A percentile compares a stretch with the other conserved stretches of the same genome.
phyloP scores from a whole-genome alignment of 108 stramenopile genomes.

The Aurantiochytrium sp. region DNA sequence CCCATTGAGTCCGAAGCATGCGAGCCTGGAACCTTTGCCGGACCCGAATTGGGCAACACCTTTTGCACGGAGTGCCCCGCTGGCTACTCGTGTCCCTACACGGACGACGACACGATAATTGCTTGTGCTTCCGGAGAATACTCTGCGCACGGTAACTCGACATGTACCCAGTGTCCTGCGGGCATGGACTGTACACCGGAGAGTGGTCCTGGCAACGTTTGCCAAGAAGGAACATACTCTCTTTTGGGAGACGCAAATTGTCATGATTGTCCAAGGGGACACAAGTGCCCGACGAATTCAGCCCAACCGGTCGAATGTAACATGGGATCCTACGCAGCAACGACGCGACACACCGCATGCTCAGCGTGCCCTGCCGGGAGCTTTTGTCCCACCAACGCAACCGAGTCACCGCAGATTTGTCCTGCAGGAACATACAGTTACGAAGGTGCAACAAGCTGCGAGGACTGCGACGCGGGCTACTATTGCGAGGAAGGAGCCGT shows the following conservation, averaged over 20 bases:
- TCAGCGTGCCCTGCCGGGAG: background rate
- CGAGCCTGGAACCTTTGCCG: no score
- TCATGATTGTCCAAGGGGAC: constrained; percentile 26
- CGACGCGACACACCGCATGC: background rate
- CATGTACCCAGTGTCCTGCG: background rate
- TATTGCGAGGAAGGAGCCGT: background rate
- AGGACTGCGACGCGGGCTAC: constrained; percentile 26
- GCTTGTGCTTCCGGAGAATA: constrained; percentile 27
- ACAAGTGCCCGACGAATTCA: background rate
- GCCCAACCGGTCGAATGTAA: background rate
- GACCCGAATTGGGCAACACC: background rate
- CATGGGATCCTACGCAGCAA: background rate
- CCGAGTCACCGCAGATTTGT: background rate
- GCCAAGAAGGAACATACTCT: background rate
- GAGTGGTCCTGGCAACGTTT: background rate
- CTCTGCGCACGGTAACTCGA: background rate
- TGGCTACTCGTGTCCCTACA: background rate
- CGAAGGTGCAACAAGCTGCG: background rate
- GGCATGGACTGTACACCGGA: background rate
- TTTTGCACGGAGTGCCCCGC: constrained; percentile 34
- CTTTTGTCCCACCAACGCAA: background rate
- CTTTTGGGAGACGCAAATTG: background rate
- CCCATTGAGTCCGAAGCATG: background rate
- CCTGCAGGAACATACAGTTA: background rate
- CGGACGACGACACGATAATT: background rate